Percentiles rank a stretch among this genome's conserved stretches.
Evolutionary conservation across 1,284 basidiomycete genomes (phyloP).

Genomic region (Ustilago xerochloae): DNA sequence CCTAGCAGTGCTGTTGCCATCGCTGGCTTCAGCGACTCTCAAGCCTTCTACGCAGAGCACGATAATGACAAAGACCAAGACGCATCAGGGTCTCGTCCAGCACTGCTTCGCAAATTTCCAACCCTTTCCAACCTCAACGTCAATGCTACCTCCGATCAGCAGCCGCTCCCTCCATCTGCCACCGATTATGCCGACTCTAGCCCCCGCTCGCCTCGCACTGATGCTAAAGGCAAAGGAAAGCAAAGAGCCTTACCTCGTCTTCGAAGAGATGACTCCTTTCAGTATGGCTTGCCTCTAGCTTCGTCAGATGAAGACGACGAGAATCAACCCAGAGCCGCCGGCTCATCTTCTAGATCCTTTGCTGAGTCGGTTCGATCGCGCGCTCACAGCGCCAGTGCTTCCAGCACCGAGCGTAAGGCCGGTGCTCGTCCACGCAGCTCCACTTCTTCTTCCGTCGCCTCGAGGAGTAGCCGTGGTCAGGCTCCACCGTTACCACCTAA

Average conservation of each 20-base stretch:
- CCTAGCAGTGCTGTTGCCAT: background rate
- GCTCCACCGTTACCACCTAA: slow-evolving; percentile 22
- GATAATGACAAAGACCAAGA: slow-evolving; percentile 8
- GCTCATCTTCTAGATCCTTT: background rate
- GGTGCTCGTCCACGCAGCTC: slow-evolving; percentile 1
- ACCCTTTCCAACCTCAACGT: slow-evolving; percentile 16
- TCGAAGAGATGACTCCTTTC: slow-evolving; percentile 30
- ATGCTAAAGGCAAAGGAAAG: slow-evolving; percentile 28
- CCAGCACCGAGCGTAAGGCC: background rate
- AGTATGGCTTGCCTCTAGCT: slow-evolving; percentile 16
- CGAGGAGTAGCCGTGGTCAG: slow-evolving; percentile 9
- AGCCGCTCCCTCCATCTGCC: background rate
- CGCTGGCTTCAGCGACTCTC: slow-evolving; percentile 24
- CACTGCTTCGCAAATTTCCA: slow-evolving; percentile 28
- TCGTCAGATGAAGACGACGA: slow-evolving; percentile 29
- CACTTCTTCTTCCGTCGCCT: slow-evolving; percentile 11
- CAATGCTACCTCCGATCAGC: background rate
- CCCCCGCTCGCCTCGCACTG: background rate
- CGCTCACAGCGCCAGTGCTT: slow-evolving; percentile 9
- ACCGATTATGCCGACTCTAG: slow-evolving; percentile 19
- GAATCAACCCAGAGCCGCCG: background rate
- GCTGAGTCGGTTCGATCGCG: slow-evolving; percentile 2
- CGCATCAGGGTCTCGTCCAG: background rate
- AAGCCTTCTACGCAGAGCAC: slow-evolving; percentile 14
- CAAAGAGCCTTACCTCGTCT: slow-evolving; percentile 15